Percentiles rank a stretch among this genome's conserved stretches.
These are phyloP conservation scores for Aspergillus biplanus DNA, from an alignment of 495 filamentous ascomycete species.

Conservation along the genomic window DNA sequence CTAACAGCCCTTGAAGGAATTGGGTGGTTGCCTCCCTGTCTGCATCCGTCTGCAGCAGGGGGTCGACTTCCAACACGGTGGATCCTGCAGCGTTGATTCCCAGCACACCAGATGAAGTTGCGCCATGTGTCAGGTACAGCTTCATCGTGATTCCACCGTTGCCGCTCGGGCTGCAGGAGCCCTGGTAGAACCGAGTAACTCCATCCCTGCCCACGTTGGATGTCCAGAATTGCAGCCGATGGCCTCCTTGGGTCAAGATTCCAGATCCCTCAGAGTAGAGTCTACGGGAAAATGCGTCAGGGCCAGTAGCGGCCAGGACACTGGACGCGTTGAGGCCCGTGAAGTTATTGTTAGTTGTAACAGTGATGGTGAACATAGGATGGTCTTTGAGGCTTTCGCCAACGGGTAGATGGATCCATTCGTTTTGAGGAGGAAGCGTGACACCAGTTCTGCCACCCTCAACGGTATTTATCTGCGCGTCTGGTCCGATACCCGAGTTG, in stretches of 20 bases:
- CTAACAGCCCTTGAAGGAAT: conserved; percentile 48
- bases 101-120: conserved; percentile 54
- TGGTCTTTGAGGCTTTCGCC: conserved; percentile 75
- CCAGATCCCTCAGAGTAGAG: conserved; percentile 57
- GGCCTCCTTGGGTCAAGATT: conserved; percentile 66
- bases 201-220: conserved; percentile 27
- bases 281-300: conserved; percentile 39
- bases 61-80: conserved; percentile 54
- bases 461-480: conserved; percentile 59
- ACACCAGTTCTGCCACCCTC: conserved; percentile 39
- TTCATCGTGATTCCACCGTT: conserved; percentile 35
- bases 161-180: conserved; percentile 22
- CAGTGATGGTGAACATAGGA: conserved; percentile 63
- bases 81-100: conserved; percentile 60
- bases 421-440: conserved; percentile 53
- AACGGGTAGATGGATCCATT: conserved; percentile 72
- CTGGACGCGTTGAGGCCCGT: conserved; percentile 66
- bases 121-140: conserved; percentile 45
- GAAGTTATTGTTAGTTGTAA: conserved; percentile 62
- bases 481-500: conserved; percentile 63
- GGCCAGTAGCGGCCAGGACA: conserved; percentile 47
- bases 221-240: conserved; percentile 49
- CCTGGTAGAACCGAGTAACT: conserved; percentile 29
- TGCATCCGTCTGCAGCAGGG: conserved; percentile 25
- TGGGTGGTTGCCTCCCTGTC: conserved; percentile 21